Evolutionary conservation across 2,329 filamentous ascomycete species (phyloP).

Genomic region (Dactylonectria macrodidyma): DNA sequence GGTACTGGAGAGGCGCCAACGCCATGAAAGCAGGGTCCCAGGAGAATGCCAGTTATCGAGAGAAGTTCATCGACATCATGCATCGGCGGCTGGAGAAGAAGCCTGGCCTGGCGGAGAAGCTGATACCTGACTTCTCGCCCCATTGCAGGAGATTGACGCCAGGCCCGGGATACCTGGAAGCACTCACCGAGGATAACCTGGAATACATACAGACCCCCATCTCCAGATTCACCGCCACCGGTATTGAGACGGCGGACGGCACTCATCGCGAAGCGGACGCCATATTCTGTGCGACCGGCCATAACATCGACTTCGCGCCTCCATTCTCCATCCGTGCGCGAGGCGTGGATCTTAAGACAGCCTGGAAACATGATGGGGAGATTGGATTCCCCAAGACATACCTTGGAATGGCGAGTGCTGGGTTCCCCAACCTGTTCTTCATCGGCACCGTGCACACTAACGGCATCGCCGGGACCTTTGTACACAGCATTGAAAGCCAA

Average conservation of each 20-base stretch:
- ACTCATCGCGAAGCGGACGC: neutral
- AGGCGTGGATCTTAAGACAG: neutral
- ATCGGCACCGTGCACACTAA: neutral
- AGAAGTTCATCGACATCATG: neutral
- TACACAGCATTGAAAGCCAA: neutral
- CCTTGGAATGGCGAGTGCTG: neutral
- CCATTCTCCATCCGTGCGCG: neutral
- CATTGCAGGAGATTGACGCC: constrained; percentile 75
- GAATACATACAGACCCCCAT: constrained; percentile 60
- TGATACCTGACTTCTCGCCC: constrained; percentile 71
- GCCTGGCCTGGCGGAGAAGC: no score
- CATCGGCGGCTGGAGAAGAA: neutral
- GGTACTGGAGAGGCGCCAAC: no score
- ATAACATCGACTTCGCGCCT: neutral
- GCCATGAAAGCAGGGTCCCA: no score
- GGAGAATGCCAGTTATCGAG: neutral
- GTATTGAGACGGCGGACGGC: neutral
- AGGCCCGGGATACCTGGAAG: constrained; percentile 77
- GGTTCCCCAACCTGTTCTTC: neutral
- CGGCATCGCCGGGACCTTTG: neutral
- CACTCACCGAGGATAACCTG: constrained; percentile 72
- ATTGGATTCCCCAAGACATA: neutral
- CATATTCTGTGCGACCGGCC: neutral
- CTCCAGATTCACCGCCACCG: neutral
- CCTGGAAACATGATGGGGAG: neutral